Base-by-base conservation (phyloP, 179 eudicot species). In the Vitellaria paradoxa region DNA sequence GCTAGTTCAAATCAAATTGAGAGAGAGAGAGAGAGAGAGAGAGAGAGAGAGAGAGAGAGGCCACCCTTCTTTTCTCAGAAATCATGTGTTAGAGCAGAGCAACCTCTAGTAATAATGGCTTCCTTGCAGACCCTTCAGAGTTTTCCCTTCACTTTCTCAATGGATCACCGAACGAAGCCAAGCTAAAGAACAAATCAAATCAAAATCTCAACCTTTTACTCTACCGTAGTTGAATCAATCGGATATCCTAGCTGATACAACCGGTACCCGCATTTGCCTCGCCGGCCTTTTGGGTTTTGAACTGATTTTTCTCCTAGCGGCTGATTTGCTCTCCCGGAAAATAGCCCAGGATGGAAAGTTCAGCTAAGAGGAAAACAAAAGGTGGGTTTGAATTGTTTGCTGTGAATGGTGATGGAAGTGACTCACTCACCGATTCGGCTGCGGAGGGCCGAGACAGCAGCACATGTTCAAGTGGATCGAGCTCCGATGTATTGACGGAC, bases 391-490 rank as follows among this genome's bases (percentile, higher is more conserved):
- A 5, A 42, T 42, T 4, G 5, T 42, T 4, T 42, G 45, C 5
- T 42, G 45, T 42, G 3, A 42, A 42, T 42, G 45, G 45, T 42
- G 45, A 5, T 24, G 79, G 49, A 40, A 68, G 59, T 47, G 84
- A 81, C 67, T 82, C 79, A 62, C 26, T 61, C 24, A 72, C 76
- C 14, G 79, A 77, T 60, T 86, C 82, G 59, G 56, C 56, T 14
- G 56, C 14, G 7, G 56, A 82, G 78, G 75, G 83, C 64, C 76
- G 82, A 65, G 79, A 40, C 55, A 76, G 80, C 61, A 79, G 81
- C n/a, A 72, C 79, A 5, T 67, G 63, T 80, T 83, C 76, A 11
- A 85, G 88, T 78, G 82, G 87, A 79, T 79, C 82, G 72, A 85
- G 89, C 70, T 76, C 79, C 56, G 87, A 82, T 75, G 69, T 23